Evolutionary conservation across 768 basidiomycete genomes (phyloP), one percentile per base, ranked within the genome.

Genomic region (Hypholoma sublateritium): DNA sequence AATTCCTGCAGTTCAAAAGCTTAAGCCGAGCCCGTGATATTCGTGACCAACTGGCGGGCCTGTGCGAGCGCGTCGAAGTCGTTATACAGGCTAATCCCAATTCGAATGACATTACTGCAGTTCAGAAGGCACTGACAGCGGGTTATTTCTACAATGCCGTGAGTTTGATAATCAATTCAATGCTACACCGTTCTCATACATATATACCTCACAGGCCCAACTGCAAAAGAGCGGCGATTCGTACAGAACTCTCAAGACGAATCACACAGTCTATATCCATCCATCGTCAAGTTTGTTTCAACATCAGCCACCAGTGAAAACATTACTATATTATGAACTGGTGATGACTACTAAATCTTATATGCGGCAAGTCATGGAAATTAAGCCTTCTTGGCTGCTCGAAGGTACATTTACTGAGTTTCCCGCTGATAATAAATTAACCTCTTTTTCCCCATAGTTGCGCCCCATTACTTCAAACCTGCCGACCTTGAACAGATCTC

Each of bases 301-400:
- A 65, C 86, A 87, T 69, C 95, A 98, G 63, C 97, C 97, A 1
- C 97, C 97, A 0, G 84, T 94, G 12, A 91, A 89, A 69, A 90
- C 91, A 14, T 69, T 98, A 9, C 70, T 97, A 46, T 99, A 98
- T 73, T 98, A 98, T 67, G 97, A 98, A 71, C 83, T 99, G 21
- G 96, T 99, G 21, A 89, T 96, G 83, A 99, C 97, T 7, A 89
- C 89, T 37, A 98, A 98, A 74, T 98, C 97, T 32, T 99, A 97
- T 67, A 90, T 98, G 84, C 81, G 92, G 59, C 95, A 98, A 79
- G 82, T 95, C 37, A 98, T 98, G 95, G 97, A 98, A 65, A 98
- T 98, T 68, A 98, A 98, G 69, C 92, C 96, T 4, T 69, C 85
- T 22, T 98, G 97, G 97, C 70, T 98, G 32, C 71, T 97, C 42